A percentile compares a stretch with the other conserved stretches of the same genome.
Conservation (phyloP, 2,329 filamentous ascomycete species). For the Basipetospora chlamydospora region DNA sequence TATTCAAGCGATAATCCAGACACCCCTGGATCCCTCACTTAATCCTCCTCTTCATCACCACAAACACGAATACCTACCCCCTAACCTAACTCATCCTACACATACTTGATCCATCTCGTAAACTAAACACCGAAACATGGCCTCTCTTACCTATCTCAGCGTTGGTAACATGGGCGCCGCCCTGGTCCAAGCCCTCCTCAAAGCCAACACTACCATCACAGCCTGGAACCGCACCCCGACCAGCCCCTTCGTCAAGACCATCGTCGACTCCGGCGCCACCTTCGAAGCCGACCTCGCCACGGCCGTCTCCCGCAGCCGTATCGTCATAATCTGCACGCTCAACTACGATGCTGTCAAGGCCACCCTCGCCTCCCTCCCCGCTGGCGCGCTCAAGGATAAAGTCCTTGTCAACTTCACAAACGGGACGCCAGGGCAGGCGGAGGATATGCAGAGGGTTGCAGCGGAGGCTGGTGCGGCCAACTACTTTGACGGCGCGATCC, state of each 20-base stretch:
- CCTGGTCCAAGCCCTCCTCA: slow-evolving; percentile 3
- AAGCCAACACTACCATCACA: slow-evolving; percentile 23
- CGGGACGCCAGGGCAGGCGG: slow-evolving; percentile 12
- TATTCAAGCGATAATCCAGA: too few relatives aligned
- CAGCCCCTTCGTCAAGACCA: slow-evolving; percentile 51
- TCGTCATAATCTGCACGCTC: slow-evolving; percentile 14
- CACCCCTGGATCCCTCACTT: too few relatives aligned
- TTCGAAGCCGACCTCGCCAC: slow-evolving; percentile 1
- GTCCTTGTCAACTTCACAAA: slow-evolving; percentile 16
- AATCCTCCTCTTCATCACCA: too few relatives aligned
- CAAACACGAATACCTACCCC: too few relatives aligned
- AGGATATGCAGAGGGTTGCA: slow-evolving; percentile 8
- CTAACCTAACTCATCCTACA: too few relatives aligned
- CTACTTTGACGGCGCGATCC: slow-evolving; percentile 16
- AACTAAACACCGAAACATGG: too few relatives aligned
- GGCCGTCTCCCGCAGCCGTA: slow-evolving; percentile 4
- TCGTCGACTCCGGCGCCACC: slow-evolving; percentile 54
- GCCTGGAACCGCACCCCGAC: slow-evolving; percentile 32
- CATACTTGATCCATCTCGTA: too few relatives aligned
- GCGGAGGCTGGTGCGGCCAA: slow-evolving; percentile 5
- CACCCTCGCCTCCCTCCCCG: slow-evolving; percentile 3
- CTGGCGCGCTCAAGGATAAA: slow-evolving; percentile 9
- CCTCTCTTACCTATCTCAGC: slow-evolving; percentile 1
- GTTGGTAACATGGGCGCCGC: slow-evolving; percentile 4
- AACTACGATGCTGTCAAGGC: slow-evolving; percentile 12